Percentiles rank a stretch among this genome's conserved stretches.
Evolutionary conservation across 192 early-diverging fungal species (phyloP).

Genomic region (Piromyces finnis): DNA sequence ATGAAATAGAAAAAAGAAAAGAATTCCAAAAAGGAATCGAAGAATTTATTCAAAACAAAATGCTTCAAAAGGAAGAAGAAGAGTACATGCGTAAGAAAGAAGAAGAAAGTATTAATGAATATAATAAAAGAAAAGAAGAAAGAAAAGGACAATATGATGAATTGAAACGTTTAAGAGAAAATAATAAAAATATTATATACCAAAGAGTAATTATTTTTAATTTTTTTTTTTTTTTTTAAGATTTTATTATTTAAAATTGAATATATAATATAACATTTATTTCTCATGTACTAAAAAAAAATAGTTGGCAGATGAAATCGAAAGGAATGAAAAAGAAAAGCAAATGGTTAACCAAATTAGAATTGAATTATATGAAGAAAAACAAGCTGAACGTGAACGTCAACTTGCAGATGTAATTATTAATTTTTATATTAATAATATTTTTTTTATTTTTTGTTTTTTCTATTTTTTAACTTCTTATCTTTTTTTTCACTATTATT

Average conservation of each 20-base stretch:
- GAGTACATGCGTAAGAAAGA: neutral
- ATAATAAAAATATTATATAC: neutral
- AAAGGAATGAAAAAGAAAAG: slow-evolving; percentile 18
- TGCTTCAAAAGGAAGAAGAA: neutral
- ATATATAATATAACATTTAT: too few species aligned
- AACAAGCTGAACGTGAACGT: slow-evolving; percentile 21
- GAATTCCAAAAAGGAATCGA: neutral
- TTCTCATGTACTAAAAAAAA: too few species aligned
- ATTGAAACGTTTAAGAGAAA: neutral
- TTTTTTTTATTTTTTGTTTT: too few species aligned
- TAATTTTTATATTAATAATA: neutral
- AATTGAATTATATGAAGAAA: slow-evolving; percentile 31
- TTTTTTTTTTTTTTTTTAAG: too few species aligned
- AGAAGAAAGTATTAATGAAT: neutral
- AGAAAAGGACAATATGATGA: neutral
- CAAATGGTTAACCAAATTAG: slow-evolving; percentile 30
- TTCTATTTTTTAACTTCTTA: neutral
- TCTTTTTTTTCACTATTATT: neutral
- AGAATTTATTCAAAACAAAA: neutral
- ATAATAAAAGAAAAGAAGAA: neutral
- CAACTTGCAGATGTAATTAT: slow-evolving; percentile 7
- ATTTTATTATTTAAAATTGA: neutral
- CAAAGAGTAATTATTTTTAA: neutral
- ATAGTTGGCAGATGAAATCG: slow-evolving; percentile 29
- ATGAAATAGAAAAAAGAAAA: neutral